Base-by-base conservation (phyloP, 2,329 filamentous ascomycete species). In the Colletotrichum neosansevieriae region DNA sequence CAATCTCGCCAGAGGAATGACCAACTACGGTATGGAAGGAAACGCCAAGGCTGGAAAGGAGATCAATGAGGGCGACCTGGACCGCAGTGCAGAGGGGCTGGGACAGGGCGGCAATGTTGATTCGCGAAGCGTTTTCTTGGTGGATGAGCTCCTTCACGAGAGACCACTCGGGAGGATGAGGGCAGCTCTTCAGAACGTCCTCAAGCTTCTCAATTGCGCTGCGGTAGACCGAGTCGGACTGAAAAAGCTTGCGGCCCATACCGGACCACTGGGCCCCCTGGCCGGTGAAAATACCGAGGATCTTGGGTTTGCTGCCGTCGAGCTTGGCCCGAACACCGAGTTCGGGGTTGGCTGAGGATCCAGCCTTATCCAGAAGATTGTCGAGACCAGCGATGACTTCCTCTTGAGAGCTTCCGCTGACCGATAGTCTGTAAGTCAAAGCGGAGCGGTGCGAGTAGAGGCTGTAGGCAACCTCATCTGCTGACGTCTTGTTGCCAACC, bases 251-350 rank as follows among this genome's bases (percentile, higher is more conserved):
- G 3, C 65, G 63, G 10, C 78, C 79, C 79, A 81, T 80, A 1
- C 63, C 36, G 1, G 73, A 63, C 74, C 75, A 79, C 58, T 79
- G 77, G 0, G 76, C 77, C 5, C 77, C 78, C 53, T 79, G 77
- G 1, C 77, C 77, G 1, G 77, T 79, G 66, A 79, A 79, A n/a
- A 79, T 69, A 1, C 73, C 74, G 19, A 75, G 66, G 11, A 74
- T 70, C 53, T 67, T 69, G 57, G 53, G 42, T 45, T 61, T 44
- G 44, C 45, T 59, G 50, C 67, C 63, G 10, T 62, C 58, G n/a
- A 67, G 40, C 51, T 69, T 69, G 19, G 67, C 57, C 29, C 67
- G 67, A 4, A 67, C 53, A 11, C 67, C 67, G 13, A 69, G 63
- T 45, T 69, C 67, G 10, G 57, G 63, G 47, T 42, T 67, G 11